These are phyloP conservation scores for Colletotrichum lentis DNA, from an alignment of 2,329 filamentous ascomycete genomes.

Conservation along the genomic window DNA sequence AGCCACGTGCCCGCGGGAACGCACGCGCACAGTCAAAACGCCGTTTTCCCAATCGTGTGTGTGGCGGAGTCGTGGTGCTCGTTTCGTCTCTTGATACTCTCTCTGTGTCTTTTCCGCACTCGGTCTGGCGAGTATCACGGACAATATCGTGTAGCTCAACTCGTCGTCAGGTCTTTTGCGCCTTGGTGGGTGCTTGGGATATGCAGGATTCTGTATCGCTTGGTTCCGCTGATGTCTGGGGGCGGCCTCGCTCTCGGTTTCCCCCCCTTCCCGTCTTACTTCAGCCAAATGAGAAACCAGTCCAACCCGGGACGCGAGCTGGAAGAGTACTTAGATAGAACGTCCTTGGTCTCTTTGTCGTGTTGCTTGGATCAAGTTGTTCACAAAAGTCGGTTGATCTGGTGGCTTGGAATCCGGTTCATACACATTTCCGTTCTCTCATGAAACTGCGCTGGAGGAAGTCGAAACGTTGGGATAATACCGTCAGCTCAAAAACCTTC, in stretches of 20 bases:
- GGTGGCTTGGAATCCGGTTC: neutral
- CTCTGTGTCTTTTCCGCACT: neutral
- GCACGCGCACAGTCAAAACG: slow-evolving; percentile 6
- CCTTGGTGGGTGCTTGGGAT: neutral
- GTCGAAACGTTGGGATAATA: neutral
- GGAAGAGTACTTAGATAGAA: neutral
- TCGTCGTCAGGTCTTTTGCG: slow-evolving; percentile 6
- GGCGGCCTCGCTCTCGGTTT: neutral
- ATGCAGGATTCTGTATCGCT: neutral
- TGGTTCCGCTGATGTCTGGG: slow-evolving; percentile 2
- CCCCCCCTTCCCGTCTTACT: neutral
- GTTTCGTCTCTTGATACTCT: slow-evolving; percentile 1
- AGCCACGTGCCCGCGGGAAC: slow-evolving; percentile 20
- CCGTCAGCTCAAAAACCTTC: neutral
- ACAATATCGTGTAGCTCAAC: neutral
- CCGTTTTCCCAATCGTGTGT: neutral
- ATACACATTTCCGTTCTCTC: neutral
- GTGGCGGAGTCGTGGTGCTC: neutral
- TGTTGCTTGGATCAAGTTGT: neutral
- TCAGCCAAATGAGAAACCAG: neutral
- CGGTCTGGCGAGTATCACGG: neutral
- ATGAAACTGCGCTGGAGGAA: neutral
- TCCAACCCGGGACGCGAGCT: neutral
- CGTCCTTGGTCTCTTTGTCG: neutral
- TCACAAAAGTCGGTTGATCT: neutral